Percentiles rank a stretch among this genome's conserved stretches.
Conservation (phyloP, 2,329 filamentous ascomycete species). For the Neurospora crassa region DNA sequence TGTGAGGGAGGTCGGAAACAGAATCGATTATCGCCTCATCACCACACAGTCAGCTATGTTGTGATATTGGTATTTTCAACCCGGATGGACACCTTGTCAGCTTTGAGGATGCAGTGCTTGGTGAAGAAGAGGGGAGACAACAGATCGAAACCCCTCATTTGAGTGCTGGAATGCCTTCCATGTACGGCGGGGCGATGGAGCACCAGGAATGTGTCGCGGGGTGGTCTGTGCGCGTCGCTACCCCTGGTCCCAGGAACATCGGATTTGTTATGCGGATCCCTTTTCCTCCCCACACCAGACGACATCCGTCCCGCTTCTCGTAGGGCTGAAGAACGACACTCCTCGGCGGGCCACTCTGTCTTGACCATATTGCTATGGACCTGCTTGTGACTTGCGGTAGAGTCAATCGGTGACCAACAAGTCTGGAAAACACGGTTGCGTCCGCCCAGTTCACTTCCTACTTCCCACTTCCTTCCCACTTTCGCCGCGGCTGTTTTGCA, state of each 20-base stretch:
- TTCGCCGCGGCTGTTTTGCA: background rate
- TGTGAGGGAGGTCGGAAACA: background rate
- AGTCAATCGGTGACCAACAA: background rate
- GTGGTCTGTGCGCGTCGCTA: background rate
- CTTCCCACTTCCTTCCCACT: background rate
- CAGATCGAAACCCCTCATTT: background rate
- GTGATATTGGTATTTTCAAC: background rate
- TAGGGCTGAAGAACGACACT: background rate
- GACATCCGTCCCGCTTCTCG: background rate
- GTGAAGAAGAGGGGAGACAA: background rate
- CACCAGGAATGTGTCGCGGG: background rate
- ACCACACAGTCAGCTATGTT: background rate
- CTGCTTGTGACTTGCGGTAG: background rate
- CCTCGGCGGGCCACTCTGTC: background rate
- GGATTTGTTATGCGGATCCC: background rate
- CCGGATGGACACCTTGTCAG: background rate
- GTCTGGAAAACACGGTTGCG: background rate
- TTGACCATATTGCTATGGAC: background rate
- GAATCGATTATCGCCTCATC: background rate
- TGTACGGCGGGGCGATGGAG: background rate
- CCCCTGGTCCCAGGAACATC: background rate
- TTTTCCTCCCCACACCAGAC: background rate
- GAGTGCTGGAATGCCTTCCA: background rate
- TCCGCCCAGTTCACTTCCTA: background rate
- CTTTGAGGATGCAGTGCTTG: background rate